Conservation (phyloP, 140 eudicot species). For the Ambrosia hybrid region DNA sequence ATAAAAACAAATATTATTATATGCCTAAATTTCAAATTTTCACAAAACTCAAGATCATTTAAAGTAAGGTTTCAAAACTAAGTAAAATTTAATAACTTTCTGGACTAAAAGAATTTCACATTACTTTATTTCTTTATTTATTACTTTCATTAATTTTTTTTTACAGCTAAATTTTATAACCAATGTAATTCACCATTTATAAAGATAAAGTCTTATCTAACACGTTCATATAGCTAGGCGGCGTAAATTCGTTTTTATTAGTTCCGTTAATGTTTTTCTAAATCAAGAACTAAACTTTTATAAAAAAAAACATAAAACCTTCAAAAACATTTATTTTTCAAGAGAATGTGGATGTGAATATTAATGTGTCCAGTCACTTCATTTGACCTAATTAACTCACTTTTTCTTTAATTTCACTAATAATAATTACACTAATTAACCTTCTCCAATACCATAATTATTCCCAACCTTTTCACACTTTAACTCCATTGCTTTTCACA, state of each 20-base stretch:
- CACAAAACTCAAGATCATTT: slow-evolving; percentile 37
- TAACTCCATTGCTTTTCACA: slow-evolving; percentile 38
- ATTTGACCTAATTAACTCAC: slow-evolving; percentile 41
- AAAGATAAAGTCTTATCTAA: no score
- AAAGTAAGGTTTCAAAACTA: slow-evolving; percentile 18
- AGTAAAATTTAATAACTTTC: not conserved
- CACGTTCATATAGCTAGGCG: no score
- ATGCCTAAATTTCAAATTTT: slow-evolving; percentile 26
- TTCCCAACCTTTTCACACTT: slow-evolving; percentile 16
- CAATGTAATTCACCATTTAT: no score
- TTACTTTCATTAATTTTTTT: not conserved
- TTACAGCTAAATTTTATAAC: no score
- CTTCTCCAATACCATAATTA: slow-evolving; percentile 38
- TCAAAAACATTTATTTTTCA: not conserved
- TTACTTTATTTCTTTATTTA: not conserved
- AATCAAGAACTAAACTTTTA: no score
- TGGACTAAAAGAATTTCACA: not conserved
- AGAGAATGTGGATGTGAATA: slow-evolving; percentile 14
- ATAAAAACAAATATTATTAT: slow-evolving; percentile 20
- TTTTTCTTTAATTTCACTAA: slow-evolving; percentile 27
- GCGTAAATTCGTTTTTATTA: no score
- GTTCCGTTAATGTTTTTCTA: no score
- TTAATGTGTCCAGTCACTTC: slow-evolving; percentile 47
- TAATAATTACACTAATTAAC: slow-evolving; percentile 16
- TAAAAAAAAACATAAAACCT: no score